Conservation (phyloP, 495 filamentous ascomycete species). For the Penicillium daleae region DNA sequence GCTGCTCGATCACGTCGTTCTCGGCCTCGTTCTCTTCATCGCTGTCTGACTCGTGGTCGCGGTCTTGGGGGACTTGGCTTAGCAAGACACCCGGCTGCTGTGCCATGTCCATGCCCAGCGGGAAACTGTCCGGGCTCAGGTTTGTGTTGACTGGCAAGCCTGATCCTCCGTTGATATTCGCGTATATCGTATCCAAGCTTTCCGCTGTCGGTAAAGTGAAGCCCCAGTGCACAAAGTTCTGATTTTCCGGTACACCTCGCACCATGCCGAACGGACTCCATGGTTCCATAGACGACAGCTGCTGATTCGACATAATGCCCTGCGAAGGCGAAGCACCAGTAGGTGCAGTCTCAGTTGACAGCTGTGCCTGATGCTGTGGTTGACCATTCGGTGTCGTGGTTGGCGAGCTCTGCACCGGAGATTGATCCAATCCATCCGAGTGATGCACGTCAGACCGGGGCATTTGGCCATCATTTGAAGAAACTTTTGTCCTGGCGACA, state of each 20-base stretch:
- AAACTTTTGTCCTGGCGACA: conserved; percentile 18
- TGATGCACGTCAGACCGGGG: neutral
- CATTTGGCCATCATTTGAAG: conserved; percentile 1
- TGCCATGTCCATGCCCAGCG: conserved; percentile 39
- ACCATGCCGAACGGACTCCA: conserved; percentile 33
- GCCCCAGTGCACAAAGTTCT: conserved; percentile 41
- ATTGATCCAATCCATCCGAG: conserved; percentile 5
- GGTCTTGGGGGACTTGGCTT: conserved; percentile 25
- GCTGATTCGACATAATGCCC: conserved; percentile 19
- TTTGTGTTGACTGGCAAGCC: conserved; percentile 29
- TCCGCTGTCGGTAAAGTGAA: conserved; percentile 50
- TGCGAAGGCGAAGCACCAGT: conserved; percentile 21
- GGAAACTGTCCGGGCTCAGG: conserved; percentile 37
- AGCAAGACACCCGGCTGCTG: conserved; percentile 39
- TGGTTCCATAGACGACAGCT: conserved; percentile 25
- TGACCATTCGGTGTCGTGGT: conserved; percentile 23
- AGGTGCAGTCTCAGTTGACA: conserved; percentile 7
- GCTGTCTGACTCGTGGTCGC: conserved; percentile 43
- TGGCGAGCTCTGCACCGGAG: conserved; percentile 27
- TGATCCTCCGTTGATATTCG: conserved; percentile 35
- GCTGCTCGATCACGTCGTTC: conserved; percentile 50
- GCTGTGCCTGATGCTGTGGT: neutral
- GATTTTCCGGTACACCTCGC: conserved; percentile 25
- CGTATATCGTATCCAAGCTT: conserved; percentile 46
- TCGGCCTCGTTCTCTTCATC: conserved; percentile 50